Base-by-base conservation (phyloP, 208 protist genomes). In the Wallacemonas rigidus region DNA sequence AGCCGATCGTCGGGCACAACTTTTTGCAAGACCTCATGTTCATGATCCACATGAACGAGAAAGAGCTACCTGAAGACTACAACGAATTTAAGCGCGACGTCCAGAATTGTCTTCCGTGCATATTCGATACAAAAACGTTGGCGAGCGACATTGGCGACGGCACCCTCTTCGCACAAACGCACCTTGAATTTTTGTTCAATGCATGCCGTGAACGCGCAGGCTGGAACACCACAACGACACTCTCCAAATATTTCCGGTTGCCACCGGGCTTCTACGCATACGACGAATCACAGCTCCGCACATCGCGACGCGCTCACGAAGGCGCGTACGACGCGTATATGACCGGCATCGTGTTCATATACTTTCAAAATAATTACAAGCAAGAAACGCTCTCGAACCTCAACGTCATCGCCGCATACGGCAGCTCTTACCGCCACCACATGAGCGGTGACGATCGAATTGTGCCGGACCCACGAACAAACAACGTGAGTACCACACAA, bases 11-110 rank as follows among this genome's bases (percentile, higher is more conserved):
- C 1, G 90, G 90, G 1, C 90, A 95, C 74, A 93, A 95, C 62
- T 93, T 91, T 72, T 82, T 85, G 69, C 72, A 84, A 39, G 90
- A 95, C 45, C n/a, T 90, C 3, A 91, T 95, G 86, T 95, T 95
- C 69, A 90, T 95, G 86, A 55, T 92, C 1, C 76, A 91, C 72
- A 89, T 91, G 87, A 86, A 95, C 67, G 83, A 92, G 57, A 47
- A 51, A 26, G 35, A 57, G 2, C 69, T 95, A n/a, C 80, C 90
- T 4, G 2, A 41, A 26, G 17, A 65, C 26, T 92, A 92, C 79
- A 26, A 70, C 0, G 68, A 79, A 35, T 95, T 89, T 53, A 92
- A 92, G 61, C 60, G 76, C 17, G 6, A 70, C 0, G 55, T 85
- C 7, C 75, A 83, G 4, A 8, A 65, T 36, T 56, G 54, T 9